A percentile compares a stretch with the other conserved stretches of the same genome.
phyloP scores from a whole-genome alignment of 345 rosid species.

The Ailanthus altissimus region DNA sequence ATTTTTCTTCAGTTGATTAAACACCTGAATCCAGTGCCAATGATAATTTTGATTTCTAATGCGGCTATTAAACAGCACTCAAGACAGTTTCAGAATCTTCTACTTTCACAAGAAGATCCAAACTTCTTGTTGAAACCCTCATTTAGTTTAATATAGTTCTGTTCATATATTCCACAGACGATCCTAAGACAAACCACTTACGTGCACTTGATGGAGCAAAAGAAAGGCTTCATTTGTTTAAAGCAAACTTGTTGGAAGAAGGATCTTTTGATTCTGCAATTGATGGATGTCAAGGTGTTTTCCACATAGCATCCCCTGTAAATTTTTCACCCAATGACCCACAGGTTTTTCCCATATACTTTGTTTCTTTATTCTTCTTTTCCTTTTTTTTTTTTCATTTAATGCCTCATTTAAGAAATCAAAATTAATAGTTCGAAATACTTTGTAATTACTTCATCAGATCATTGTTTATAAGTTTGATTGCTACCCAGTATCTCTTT shows the following conservation, averaged over 20 bases:
- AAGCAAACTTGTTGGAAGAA: slow-evolving; percentile 35
- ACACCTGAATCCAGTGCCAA: neutral
- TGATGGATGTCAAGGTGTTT: slow-evolving; percentile 38
- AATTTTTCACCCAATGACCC: slow-evolving; percentile 23
- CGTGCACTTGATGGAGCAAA: slow-evolving; percentile 44
- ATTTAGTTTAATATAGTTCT: too few relatives aligned
- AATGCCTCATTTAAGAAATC: neutral
- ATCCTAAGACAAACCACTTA: slow-evolving; percentile 34
- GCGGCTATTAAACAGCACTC: too few relatives aligned
- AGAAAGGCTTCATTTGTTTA: slow-evolving; percentile 35
- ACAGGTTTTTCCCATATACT: slow-evolving; percentile 10
- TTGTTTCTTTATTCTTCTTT: neutral
- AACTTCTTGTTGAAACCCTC: neutral
- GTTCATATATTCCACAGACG: slow-evolving; percentile 25
- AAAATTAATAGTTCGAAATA: neutral
- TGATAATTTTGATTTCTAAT: too few relatives aligned
- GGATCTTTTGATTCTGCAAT: slow-evolving; percentile 39
- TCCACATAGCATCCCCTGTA: slow-evolving; percentile 42
- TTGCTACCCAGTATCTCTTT: neutral
- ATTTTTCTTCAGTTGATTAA: too few relatives aligned
- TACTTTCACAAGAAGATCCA: neutral
- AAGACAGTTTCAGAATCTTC: neutral
- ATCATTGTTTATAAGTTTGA: neutral
- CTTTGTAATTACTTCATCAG: neutral
- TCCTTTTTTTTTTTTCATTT: neutral